Evolutionary conservation across 345 rosid species (phyloP).

Genomic region (Corchorus capsularis): DNA sequence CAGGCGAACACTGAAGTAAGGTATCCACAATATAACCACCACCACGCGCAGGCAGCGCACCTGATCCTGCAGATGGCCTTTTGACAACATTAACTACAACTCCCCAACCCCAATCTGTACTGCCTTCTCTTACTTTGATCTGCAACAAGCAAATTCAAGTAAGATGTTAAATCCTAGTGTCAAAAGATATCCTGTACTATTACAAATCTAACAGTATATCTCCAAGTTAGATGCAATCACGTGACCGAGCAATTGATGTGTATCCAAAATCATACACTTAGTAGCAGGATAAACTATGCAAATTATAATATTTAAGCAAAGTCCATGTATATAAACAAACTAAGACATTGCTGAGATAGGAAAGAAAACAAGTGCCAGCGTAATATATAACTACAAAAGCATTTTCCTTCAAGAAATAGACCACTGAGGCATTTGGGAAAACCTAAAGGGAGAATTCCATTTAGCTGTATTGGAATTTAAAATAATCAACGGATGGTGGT

Average conservation of each 20-base stretch:
- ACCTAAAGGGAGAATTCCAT: no score
- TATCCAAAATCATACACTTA: neutral
- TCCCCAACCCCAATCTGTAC: constrained; percentile 99
- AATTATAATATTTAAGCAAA: neutral
- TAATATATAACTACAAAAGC: neutral
- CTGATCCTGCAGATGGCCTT: constrained; percentile 61
- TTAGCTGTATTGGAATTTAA: no score
- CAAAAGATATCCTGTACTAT: neutral
- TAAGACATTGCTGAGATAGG: neutral
- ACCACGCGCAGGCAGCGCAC: constrained; percentile 58
- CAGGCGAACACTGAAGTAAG: constrained; percentile 88
- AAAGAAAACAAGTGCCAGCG: neutral
- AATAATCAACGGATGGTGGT: no score
- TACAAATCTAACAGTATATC: neutral
- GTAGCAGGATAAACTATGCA: neutral
- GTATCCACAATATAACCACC: constrained; percentile 90
- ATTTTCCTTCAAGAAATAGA: no score
- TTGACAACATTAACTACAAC: constrained; percentile 94
- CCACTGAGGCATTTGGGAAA: no score
- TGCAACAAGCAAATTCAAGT: constrained; percentile 40
- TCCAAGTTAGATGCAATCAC: neutral
- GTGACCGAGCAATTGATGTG: neutral
- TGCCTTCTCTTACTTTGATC: constrained; percentile 95
- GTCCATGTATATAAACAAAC: neutral
- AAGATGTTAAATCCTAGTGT: constrained; percentile 15